These are phyloP conservation scores for Salvia sclarea DNA, from an alignment of 305 asterid species.

Conservation along the genomic window DNA sequence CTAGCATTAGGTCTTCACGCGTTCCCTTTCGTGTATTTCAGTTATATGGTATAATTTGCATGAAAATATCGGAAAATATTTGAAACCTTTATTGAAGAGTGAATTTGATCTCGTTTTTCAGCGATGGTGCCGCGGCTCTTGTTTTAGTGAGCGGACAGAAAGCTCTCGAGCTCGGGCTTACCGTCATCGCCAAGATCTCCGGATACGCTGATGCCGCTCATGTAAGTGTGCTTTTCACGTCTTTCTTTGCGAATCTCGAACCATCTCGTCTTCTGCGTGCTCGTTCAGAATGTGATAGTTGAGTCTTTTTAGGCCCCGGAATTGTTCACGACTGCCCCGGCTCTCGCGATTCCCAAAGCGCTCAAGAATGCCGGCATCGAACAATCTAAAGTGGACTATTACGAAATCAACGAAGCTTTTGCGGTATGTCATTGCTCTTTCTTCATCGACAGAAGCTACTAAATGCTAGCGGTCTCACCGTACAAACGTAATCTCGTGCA, in stretches of 20 bases:
- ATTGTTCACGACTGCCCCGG: conserved; percentile 88
- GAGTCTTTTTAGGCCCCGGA: conserved; percentile 77
- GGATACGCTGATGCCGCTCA: conserved; percentile 99
- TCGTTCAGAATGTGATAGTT: conserved; percentile 17
- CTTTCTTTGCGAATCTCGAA: conserved; percentile 1
- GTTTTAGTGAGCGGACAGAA: conserved; percentile 91
- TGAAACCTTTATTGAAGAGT: conserved; percentile 16
- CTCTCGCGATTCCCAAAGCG: conserved; percentile 96
- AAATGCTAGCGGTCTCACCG: conserved; percentile 20
- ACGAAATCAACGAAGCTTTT: conserved; percentile 96
- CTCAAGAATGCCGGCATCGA: conserved; percentile 80
- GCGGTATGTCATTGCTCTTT: conserved; percentile 51
- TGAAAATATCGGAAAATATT: too few species aligned
- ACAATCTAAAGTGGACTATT: conserved; percentile 78
- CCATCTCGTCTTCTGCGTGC: neutral
- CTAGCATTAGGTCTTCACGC: conserved; percentile 79
- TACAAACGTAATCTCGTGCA: conserved; percentile 37
- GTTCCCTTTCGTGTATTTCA: conserved; percentile 12
- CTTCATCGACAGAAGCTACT: conserved; percentile 13
- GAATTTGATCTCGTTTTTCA: conserved; percentile 39
- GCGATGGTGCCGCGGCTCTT: conserved; percentile 98
- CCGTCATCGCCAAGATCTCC: conserved; percentile 76
- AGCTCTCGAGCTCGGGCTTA: conserved; percentile 74
- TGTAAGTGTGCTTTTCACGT: conserved; percentile 41
- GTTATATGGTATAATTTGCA: too few species aligned